Percentiles rank a stretch among this genome's conserved stretches.
phyloP scores from a whole-genome alignment of 192 early-diverging fungal species.

The Endogone sp. region DNA sequence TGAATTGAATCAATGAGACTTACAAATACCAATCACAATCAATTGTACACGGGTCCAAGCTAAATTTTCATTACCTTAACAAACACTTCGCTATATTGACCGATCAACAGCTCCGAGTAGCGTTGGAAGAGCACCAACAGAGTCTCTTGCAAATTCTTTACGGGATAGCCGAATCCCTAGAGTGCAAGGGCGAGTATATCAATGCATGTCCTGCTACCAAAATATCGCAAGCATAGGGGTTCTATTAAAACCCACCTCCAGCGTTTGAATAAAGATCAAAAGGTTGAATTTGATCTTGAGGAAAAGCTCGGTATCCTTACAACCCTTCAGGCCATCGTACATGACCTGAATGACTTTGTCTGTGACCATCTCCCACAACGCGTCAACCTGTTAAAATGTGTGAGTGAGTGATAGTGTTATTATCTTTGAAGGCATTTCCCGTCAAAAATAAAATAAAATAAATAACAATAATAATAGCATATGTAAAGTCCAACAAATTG shows the following conservation, averaged over 20 bases:
- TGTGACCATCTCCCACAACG: constrained; percentile 84
- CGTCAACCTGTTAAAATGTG: constrained; percentile 59
- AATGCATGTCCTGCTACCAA: background rate
- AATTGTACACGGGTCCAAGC: no score
- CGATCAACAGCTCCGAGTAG: constrained; percentile 74
- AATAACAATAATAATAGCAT: no score
- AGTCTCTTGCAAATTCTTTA: constrained; percentile 63
- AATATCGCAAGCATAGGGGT: constrained; percentile 2
- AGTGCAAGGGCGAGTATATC: constrained; percentile 24
- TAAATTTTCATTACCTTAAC: no score
- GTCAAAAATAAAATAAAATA: no score
- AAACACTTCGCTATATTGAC: constrained; percentile 59
- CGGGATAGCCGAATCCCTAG: constrained; percentile 73
- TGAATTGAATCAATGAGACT: no score
- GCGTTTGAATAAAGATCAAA: constrained; percentile 84
- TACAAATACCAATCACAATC: no score
- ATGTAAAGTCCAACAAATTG: no score
- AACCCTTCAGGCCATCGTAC: constrained; percentile 73
- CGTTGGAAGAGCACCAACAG: constrained; percentile 74
- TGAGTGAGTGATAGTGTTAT: background rate
- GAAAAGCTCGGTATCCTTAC: constrained; percentile 76
- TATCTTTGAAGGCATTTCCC: no score
- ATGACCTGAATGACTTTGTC: constrained; percentile 78
- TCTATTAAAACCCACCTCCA: constrained; percentile 84
- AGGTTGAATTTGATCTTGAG: constrained; percentile 74